phyloP scores from a whole-genome alignment of 805 yeast genomes.

The Starmerella asiatica region DNA sequence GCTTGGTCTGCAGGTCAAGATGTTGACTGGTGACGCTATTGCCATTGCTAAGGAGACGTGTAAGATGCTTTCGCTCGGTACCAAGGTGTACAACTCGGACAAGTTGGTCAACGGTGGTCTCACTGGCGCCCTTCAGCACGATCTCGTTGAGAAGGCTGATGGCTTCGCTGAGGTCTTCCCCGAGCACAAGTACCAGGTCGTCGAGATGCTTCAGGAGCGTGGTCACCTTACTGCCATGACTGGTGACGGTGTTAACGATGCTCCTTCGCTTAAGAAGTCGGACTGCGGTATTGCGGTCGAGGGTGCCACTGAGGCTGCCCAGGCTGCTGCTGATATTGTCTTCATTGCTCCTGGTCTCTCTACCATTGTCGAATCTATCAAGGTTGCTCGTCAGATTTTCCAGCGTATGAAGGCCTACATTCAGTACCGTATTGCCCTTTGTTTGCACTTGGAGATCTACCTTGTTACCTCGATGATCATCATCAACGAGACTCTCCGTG shows the following conservation, averaged over 20 bases:
- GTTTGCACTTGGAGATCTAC: conserved; percentile 88
- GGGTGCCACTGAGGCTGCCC: conserved; percentile 95
- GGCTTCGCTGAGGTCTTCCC: conserved; percentile 99
- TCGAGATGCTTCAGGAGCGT: conserved; percentile 86
- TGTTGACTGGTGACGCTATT: conserved; percentile 98
- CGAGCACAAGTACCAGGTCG: conserved; percentile 92
- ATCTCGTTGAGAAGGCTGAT: conserved; percentile 93
- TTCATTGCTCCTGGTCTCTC: conserved; percentile 91
- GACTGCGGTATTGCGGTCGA: conserved; percentile 95
- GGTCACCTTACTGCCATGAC: conserved; percentile 98
- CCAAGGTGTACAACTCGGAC: conserved; percentile 93
- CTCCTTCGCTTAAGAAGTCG: conserved; percentile 94
- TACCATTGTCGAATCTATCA: conserved; percentile 86
- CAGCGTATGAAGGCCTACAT: conserved; percentile 98
- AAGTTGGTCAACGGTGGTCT: conserved; percentile 91
- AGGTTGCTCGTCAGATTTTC: conserved; percentile 94
- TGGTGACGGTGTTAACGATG: conserved; percentile 99
- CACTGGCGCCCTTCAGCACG: conserved; percentile 96
- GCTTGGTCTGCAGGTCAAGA: conserved; percentile 90
- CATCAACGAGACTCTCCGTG: conserved; percentile 72
- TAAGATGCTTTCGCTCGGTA: conserved; percentile 93
- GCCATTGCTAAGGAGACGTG: conserved; percentile 98
- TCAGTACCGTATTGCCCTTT: conserved; percentile 94
- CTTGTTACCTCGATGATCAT: conserved; percentile 93
- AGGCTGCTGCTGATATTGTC: conserved; percentile 94